Evolutionary conservation across 768 basidiomycete species (phyloP).

Genomic region (Infundibulicybe gibba): DNA sequence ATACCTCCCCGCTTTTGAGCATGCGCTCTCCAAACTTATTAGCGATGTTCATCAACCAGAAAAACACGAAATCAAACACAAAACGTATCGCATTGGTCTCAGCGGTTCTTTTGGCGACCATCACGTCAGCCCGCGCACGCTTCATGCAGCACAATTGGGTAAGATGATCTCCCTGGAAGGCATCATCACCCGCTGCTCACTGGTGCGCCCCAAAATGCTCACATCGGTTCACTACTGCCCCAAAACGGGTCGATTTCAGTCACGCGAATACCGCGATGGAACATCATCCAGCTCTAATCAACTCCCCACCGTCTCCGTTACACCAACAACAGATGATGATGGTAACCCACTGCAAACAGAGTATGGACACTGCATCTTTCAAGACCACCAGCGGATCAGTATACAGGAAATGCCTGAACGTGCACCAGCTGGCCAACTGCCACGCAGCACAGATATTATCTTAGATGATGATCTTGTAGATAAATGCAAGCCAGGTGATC

Average conservation of each 20-base stretch:
- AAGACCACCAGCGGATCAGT: slow-evolving; percentile 95
- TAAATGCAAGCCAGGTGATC: slow-evolving; percentile 95
- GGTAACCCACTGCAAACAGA: slow-evolving; percentile 86
- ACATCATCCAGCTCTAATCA: slow-evolving; percentile 83
- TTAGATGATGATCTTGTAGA: slow-evolving; percentile 97
- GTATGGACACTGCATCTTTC: slow-evolving; percentile 87
- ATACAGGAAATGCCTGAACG: slow-evolving; percentile 99
- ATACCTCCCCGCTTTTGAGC: slow-evolving; percentile 86
- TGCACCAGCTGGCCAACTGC: slow-evolving; percentile 94
- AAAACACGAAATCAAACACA: slow-evolving; percentile 80
- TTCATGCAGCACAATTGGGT: slow-evolving; percentile 84
- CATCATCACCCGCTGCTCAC: slow-evolving; percentile 96
- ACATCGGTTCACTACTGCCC: slow-evolving; percentile 95
- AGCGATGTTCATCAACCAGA: slow-evolving; percentile 70
- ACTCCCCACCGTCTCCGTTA: slow-evolving; percentile 81
- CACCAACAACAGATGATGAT: slow-evolving; percentile 90
- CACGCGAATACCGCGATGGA: slow-evolving; percentile 90
- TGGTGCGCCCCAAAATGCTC: slow-evolving; percentile 98
- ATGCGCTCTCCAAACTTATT: slow-evolving; percentile 73
- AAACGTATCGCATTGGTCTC: slow-evolving; percentile 84
- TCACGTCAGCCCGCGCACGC: slow-evolving; percentile 92
- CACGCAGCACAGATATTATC: slow-evolving; percentile 93
- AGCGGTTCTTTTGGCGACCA: slow-evolving; percentile 98
- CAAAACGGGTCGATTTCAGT: slow-evolving; percentile 80
- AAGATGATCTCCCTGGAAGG: slow-evolving; percentile 98